Evolutionary conservation across 106 monocot genomes (phyloP), one percentile per base, ranked within the genome.

Genomic region (Allium sativum): DNA sequence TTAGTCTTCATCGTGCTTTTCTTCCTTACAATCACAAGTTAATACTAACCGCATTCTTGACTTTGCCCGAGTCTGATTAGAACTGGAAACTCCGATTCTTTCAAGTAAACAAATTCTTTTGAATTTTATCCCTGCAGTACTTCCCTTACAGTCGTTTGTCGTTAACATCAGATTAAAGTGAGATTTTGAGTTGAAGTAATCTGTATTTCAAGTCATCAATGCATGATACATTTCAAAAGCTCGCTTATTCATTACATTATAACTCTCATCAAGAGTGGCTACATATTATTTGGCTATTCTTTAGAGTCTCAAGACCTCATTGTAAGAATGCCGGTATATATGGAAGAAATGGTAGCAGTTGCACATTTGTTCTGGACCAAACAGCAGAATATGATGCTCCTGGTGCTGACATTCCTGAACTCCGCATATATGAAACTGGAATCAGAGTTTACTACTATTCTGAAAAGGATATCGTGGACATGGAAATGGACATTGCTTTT

Each of bases 61-160:
- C 74, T 3, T 67, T 95, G 72, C 90, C 94, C 0, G 94, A 95
- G 52, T 95, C 94, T 0, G 90, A 95, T 53, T 90, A 87, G 65
- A 95, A 95, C 42, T 43, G 72, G 64, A 84, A 78, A 18, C 83
- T 95, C 59, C 90, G 94, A 9, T 69, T 95, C 42, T 95, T 95
- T 17, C 94, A 90, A 84, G 94, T 95, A 79, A 31, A 31, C 2
- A 31, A 31, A 31, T 31, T 31, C 31, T 31, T 31, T 5, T 31
- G 31, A 31, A 31, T 31, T 5, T 2, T 31, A 2, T 0, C 0
- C 5, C 4, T 31, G 31, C 31, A 31, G 2, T 31, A 3, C 31
- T 31, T 31, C 31, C 2, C 31, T 6, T 6, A 50, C 15, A 50
- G 48, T 15, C 15, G 1, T 44, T 48, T 48, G 4, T 50, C 48